Evolutionary conservation across 2,329 filamentous ascomycete genomes (phyloP).

Genomic region (Pseudogymnoascus verrucosus): DNA sequence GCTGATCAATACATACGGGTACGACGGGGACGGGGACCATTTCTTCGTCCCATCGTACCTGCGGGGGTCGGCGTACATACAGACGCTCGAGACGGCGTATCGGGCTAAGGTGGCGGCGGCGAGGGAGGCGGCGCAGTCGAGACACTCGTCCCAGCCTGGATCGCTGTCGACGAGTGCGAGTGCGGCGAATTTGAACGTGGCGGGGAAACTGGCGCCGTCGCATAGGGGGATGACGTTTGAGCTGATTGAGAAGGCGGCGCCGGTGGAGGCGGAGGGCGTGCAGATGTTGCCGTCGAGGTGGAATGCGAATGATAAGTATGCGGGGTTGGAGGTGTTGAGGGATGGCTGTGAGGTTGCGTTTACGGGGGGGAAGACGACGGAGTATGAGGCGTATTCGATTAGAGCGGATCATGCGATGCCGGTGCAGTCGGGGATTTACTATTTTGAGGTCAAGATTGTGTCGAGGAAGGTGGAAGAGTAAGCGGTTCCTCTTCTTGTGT

Average conservation of each 20-base stretch:
- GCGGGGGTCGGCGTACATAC: constrained; percentile 66
- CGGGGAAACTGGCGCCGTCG: constrained; percentile 43
- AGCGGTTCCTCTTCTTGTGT: constrained; percentile 19
- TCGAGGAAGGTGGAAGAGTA: constrained; percentile 62
- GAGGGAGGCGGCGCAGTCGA: constrained; percentile 34
- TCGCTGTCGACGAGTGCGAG: constrained; percentile 48
- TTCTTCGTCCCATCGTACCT: constrained; percentile 87
- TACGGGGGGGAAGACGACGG: constrained; percentile 39
- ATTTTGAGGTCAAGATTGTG: constrained; percentile 69
- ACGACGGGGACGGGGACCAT: constrained; percentile 26
- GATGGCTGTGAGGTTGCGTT: constrained; percentile 64
- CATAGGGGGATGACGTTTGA: constrained; percentile 78
- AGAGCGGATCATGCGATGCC: constrained; percentile 84
- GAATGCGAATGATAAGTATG: constrained; percentile 70
- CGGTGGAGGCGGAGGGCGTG: constrained; percentile 52
- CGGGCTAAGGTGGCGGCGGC: constrained; percentile 47
- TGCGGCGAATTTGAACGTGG: constrained; percentile 43
- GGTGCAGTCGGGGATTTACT: constrained; percentile 84
- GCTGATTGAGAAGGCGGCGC: constrained; percentile 67
- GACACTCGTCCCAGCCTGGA: constrained; percentile 36
- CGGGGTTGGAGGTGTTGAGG: constrained; percentile 62
- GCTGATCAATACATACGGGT: constrained; percentile 23
- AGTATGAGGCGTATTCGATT: constrained; percentile 72
- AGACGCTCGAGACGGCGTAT: constrained; percentile 64
- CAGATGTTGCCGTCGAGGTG: constrained; percentile 71